A percentile compares a stretch with the other conserved stretches of the same genome.
Evolutionary conservation across 2,329 filamentous ascomycete genomes (phyloP).

Genomic region (Aspergillus brasiliensis): DNA sequence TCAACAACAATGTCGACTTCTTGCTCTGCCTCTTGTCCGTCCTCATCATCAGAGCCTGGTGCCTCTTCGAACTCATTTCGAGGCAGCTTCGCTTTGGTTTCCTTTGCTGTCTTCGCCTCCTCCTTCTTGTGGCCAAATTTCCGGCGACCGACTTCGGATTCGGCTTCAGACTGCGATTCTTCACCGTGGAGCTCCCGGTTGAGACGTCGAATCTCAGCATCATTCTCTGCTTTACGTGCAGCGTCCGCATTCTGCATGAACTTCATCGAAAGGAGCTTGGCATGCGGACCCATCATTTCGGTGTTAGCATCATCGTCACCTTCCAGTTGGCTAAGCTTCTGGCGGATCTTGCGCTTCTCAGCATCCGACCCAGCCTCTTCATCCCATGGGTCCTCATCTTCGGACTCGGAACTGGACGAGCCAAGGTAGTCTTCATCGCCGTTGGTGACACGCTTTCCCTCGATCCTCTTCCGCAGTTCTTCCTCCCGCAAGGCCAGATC

Average conservation of each 20-base stretch:
- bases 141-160: conserved; percentile 65
- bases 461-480: conserved; percentile 76
- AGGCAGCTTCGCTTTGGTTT: conserved; percentile 31
- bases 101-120: conserved; percentile 31
- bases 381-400: conserved; percentile 60
- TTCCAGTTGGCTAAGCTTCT: conserved; percentile 52
- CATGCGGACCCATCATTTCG: conserved; percentile 52
- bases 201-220: conserved; percentile 71
- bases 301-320: conserved; percentile 47
- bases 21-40: conserved; percentile 26
- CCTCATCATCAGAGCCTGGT: conserved; percentile 53
- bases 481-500: conserved; percentile 83
- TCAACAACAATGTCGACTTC: conserved; percentile 41
- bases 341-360: conserved; percentile 38
- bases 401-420: conserved; percentile 64
- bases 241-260: conserved; percentile 94
- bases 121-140: conserved; percentile 41
- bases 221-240: conserved; percentile 74
- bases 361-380: conserved; percentile 50
- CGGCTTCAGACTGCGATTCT: conserved; percentile 58
- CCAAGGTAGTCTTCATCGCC: conserved; percentile 58
- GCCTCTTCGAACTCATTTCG: conserved; percentile 64
- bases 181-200: conserved; percentile 68
- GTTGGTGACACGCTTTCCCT: conserved; percentile 67
- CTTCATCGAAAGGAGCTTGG: conserved; percentile 77